Evolutionary conservation across 208 protist genomes (phyloP).

Genomic region (Trypanosoma platydactyli): DNA sequence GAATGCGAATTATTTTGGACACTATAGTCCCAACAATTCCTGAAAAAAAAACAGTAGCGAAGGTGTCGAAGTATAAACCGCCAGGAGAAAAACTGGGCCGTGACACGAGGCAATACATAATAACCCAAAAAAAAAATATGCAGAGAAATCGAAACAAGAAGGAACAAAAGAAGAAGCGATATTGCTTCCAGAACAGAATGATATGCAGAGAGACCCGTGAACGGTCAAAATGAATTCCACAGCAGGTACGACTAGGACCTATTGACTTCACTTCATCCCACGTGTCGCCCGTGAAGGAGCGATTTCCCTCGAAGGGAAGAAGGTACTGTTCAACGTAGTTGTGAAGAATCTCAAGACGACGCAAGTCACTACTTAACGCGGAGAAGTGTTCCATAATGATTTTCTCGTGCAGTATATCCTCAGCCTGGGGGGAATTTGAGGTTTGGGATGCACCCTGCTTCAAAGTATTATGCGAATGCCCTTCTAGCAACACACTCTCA

Average conservation of each 20-base stretch:
- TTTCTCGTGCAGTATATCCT: constrained; percentile 34
- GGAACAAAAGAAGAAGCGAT: constrained; percentile 56
- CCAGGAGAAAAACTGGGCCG: constrained; percentile 47
- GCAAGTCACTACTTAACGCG: constrained; percentile 33
- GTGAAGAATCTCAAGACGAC: constrained; percentile 42
- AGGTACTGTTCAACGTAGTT: constrained; percentile 48
- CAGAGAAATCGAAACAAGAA: constrained; percentile 47
- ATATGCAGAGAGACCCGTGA: constrained; percentile 44
- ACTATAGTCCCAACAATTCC: constrained; percentile 43
- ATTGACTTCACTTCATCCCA: constrained; percentile 46
- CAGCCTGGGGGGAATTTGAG: neutral
- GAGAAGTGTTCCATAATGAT: constrained; percentile 48
- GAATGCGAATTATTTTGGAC: constrained; percentile 37
- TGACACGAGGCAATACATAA: constrained; percentile 51
- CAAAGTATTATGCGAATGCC: no score
- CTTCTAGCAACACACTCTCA: no score
- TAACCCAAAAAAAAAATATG: constrained; percentile 54
- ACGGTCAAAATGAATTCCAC: constrained; percentile 37
- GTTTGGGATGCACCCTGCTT: no score
- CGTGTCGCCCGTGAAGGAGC: constrained; percentile 48
- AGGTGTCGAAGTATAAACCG: constrained; percentile 58
- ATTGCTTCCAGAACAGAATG: constrained; percentile 36
- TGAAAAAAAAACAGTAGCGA: constrained; percentile 48
- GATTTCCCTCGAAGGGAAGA: constrained; percentile 43
- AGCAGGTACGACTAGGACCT: constrained; percentile 35